Base-by-base conservation (phyloP, 2,329 filamentous ascomycete species). In the Fusarium sp. region DNA sequence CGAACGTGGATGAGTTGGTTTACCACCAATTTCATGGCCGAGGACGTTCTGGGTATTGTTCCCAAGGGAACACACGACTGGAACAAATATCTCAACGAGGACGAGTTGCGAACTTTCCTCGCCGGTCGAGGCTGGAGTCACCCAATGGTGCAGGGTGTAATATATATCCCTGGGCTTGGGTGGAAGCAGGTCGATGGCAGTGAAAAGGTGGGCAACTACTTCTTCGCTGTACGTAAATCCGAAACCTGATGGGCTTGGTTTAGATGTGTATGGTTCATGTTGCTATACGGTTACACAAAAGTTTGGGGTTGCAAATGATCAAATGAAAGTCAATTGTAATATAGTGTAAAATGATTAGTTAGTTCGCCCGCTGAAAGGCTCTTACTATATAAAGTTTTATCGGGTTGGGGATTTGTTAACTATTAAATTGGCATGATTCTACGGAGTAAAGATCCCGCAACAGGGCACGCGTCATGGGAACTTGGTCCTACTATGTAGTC, bases 61-160 rank as follows among this genome's bases (percentile, higher is more conserved):
- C 96, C 96, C 15, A 90, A 89, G 73, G 96, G 96, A 4, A 99
- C 96, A 52, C 96, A 99, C 83, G 95, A 98, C 81, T 99, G 96
- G 96, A 87, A 88, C 71, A 97, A 98, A 85, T 99, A 98, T 83
- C 92, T 99, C 75, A 96, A 98, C 80, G 93, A 94, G 72, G 86
- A 89, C 19, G 96, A 98, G 86, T 81, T 97, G 79, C 85, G 88
- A 75, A 83, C 81, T 3, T 86, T 88, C 80, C 88, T 92, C 74
- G 81, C 84, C 60, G 83, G 81, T 63, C 85, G 84, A 74, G 82
- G 84, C 68, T 96, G 92, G 92, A 87, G 86, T 81, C 86, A 79
- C 75, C 87, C 87, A 43, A 84, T 85, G 78, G 88, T 92, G 71
- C 91, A 93, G 87, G 96, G 96, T 2, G 94, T 97, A 13, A 87